These are phyloP conservation scores for Phragmites australis DNA, from an alignment of 176 grass and related monocot genomes.

Conservation along the genomic window DNA sequence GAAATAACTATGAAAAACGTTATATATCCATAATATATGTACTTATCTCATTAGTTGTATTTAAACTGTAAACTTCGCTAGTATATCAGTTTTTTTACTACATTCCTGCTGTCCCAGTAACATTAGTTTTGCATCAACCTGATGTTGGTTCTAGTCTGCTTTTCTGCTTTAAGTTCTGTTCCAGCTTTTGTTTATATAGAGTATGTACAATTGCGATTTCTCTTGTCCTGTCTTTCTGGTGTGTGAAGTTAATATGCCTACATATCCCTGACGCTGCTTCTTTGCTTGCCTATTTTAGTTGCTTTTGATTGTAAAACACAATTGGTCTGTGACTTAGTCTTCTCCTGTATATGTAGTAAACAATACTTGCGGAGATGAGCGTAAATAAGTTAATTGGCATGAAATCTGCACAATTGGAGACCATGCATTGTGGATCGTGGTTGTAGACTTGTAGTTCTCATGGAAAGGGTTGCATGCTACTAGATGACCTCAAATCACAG, in stretches of 20 bases:
- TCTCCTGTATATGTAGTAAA: neutral
- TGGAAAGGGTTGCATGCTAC: neutral
- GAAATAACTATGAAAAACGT: constrained; percentile 35
- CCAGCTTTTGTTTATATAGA: neutral
- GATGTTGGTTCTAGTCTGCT: neutral
- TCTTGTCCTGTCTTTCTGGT: neutral
- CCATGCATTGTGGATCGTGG: neutral
- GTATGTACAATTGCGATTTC: neutral
- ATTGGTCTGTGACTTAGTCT: neutral
- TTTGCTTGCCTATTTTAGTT: neutral
- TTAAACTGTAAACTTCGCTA: neutral
- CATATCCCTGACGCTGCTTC: neutral
- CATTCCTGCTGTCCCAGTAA: neutral
- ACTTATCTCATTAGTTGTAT: neutral
- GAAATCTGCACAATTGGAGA: neutral
- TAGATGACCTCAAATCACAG: neutral
- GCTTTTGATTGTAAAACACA: neutral
- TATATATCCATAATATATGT: constrained; percentile 17
- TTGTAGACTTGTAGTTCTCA: neutral
- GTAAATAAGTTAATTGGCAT: neutral
- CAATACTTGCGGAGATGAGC: neutral
- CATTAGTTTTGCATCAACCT: neutral
- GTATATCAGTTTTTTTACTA: neutral
- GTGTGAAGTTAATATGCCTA: neutral
- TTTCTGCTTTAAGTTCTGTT: neutral